Conservation (phyloP, 1,139 yeast genomes). For the Blastobotrys petasosporus region DNA sequence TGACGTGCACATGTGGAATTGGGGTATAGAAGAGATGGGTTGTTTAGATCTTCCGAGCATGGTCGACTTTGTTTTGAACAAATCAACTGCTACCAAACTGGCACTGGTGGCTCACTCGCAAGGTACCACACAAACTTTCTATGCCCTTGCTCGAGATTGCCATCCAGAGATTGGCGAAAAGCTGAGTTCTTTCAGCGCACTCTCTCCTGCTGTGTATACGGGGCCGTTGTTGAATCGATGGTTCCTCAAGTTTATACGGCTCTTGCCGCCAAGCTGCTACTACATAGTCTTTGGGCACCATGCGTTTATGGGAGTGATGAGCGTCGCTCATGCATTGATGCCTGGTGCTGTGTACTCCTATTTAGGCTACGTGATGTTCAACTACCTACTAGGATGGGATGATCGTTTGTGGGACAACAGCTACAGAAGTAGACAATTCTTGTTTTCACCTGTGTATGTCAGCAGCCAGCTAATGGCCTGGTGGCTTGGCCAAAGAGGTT, state of each 20-base stretch:
- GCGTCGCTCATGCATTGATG: slow-evolving; percentile 32
- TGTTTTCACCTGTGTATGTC: slow-evolving; percentile 81
- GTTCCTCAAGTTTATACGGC: slow-evolving; percentile 43
- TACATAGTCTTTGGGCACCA: slow-evolving; percentile 48
- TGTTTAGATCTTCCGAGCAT: slow-evolving; percentile 68
- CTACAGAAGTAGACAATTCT: slow-evolving; percentile 64
- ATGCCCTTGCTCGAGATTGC: slow-evolving; percentile 49
- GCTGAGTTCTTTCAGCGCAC: slow-evolving; percentile 61
- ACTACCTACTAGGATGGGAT: slow-evolving; percentile 80
- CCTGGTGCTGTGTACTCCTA: slow-evolving; percentile 49
- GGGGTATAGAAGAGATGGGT: slow-evolving; percentile 84
- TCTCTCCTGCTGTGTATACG: slow-evolving; percentile 89
- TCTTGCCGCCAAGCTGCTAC: slow-evolving; percentile 22
- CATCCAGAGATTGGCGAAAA: slow-evolving; percentile 40
- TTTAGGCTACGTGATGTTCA: slow-evolving; percentile 71
- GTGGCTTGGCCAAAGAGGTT: slow-evolving; percentile 65
- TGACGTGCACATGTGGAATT: slow-evolving; percentile 54
- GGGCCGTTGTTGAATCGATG: slow-evolving; percentile 56
- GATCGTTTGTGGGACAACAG: slow-evolving; percentile 69
- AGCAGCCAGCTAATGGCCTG: slow-evolving; percentile 79
- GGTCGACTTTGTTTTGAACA: slow-evolving; percentile 50
- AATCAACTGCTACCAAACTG: slow-evolving; percentile 41
- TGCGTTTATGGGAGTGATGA: slow-evolving; percentile 33
- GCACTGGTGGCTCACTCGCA: slow-evolving; percentile 81
- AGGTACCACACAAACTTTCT: slow-evolving; percentile 81